Percentiles rank a stretch among this genome's conserved stretches.
Conservation (phyloP, 371 early-diverging fungal species). For the Rhizomucor pusillus region DNA sequence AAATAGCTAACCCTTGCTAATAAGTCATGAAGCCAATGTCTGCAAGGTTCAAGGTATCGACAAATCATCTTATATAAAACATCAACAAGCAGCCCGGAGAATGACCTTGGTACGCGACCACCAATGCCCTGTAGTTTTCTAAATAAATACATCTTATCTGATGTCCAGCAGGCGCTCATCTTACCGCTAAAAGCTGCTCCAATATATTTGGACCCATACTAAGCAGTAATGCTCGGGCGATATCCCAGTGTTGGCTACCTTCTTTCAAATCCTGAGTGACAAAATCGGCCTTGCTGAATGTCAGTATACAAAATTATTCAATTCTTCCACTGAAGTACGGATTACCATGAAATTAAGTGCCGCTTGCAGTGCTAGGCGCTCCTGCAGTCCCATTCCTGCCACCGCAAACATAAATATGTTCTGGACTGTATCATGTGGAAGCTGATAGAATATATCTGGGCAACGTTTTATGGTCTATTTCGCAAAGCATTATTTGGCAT, state of each 20-base stretch:
- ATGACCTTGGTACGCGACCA: constrained; percentile 69
- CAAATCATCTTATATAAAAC: constrained; percentile 61
- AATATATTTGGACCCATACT: constrained; percentile 54
- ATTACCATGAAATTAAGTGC: constrained; percentile 59
- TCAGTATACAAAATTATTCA: constrained; percentile 4
- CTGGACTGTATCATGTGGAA: constrained; percentile 46
- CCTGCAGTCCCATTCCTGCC: constrained; percentile 59
- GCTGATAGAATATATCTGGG: constrained; percentile 54
- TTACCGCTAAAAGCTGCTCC: constrained; percentile 54
- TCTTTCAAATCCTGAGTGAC: constrained; percentile 48
- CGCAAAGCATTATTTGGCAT: background rate
- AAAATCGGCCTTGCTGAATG: constrained; percentile 42
- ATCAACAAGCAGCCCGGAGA: constrained; percentile 60
- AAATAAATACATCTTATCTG: too few relatives aligned
- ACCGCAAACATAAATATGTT: constrained; percentile 50
- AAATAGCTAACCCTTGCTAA: constrained; percentile 45
- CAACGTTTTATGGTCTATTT: constrained; percentile 53
- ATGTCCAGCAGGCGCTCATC: background rate
- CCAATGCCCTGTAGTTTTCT: constrained; percentile 55
- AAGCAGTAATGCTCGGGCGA: constrained; percentile 40
- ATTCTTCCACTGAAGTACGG: background rate
- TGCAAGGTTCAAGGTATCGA: constrained; percentile 48
- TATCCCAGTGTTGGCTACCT: constrained; percentile 32
- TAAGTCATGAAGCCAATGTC: constrained; percentile 57
- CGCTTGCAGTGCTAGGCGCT: constrained; percentile 60